Percentiles rank a stretch among this genome's conserved stretches.
These are phyloP conservation scores for Hypomyces perniciosus DNA, from an alignment of 2,329 filamentous ascomycete species.

Conservation along the genomic window DNA sequence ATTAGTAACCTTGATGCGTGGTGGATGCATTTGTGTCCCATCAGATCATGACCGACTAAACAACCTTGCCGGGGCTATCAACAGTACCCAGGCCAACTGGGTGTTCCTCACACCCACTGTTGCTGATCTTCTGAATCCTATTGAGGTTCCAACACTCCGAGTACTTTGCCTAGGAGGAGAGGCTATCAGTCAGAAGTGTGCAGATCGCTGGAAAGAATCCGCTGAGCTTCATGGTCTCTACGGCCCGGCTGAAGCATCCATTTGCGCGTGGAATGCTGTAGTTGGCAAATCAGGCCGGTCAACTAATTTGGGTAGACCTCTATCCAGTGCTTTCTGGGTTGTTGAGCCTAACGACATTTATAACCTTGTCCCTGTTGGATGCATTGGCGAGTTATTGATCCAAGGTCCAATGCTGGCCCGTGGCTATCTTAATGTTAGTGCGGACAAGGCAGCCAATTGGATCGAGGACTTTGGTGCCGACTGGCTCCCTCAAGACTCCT, in stretches of 20 bases:
- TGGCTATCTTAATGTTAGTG: conserved; percentile 12
- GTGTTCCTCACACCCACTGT: conserved; percentile 15
- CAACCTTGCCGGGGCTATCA: conserved; percentile 12
- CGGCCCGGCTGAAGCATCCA: conserved; percentile 9
- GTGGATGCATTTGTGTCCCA: conserved; percentile 17
- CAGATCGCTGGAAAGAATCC: conserved; percentile 2
- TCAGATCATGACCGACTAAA: conserved; percentile 13
- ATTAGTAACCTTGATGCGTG: conserved; percentile 14
- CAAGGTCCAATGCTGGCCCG: conserved; percentile 18
- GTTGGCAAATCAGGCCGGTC: conserved; percentile 5
- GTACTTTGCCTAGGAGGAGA: conserved; percentile 5
- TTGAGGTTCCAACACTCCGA: conserved; percentile 1
- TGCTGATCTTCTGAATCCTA: conserved; percentile 7
- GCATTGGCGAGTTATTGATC: conserved; percentile 18
- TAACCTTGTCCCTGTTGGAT: conserved; percentile 15
- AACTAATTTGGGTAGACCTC: conserved; percentile 9
- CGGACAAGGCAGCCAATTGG: conserved; percentile 6
- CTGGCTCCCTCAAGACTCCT: conserved; percentile 1
- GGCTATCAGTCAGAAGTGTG: conserved; percentile 1
- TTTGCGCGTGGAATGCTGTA: conserved; percentile 8
- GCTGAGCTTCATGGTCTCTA: conserved; percentile 2
- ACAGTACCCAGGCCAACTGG: conserved; percentile 3
- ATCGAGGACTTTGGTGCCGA: conserved; percentile 7
- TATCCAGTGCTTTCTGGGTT: conserved; percentile 16
- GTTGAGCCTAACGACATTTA: conserved; percentile 13